Evolutionary conservation across 2,329 filamentous ascomycete genomes (phyloP), one percentile per base, ranked within the genome.

Genomic region (Rhinocladiella similis): DNA sequence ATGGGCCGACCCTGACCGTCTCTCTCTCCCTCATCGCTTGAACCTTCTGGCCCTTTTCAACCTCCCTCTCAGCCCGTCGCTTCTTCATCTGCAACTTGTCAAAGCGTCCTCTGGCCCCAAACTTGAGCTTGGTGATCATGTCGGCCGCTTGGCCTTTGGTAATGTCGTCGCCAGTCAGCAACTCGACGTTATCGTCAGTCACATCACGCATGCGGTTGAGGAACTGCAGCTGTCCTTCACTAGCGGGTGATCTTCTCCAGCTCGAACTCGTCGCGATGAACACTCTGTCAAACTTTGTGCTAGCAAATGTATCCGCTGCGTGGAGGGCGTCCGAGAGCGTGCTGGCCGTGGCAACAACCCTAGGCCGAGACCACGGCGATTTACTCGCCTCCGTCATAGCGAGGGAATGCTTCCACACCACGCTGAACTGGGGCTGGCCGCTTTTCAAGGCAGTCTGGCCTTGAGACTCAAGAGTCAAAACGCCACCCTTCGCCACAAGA

Each of bases 121-220:
- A 89, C 70, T 88, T 93, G 59, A 96, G 69, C 72, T 96, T 95
- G 6, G 90, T 95, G 62, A 97, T 96, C 88, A 96, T 92, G 69
- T 97, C 92, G 3, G 82, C 82, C 3, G 91, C 92, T 68, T 84
- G 85, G 6, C 93, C 93, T 68, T 92, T 94, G 13, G 83, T 91
- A 56, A 96, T 66, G 25, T 85, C 80, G 0, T 75, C 73, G 0
- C 73, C 64, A 1, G 75, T 79, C 49, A 96, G 38, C 12, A 54
- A 60, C 39, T 43, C 20, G 5, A 36, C 18, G 16, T 42, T 35
- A 7, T 60, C 53, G n/a, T 50, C 54, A 1, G 83, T 82, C 13
- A 62, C 59, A 6, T 64, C 64, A 20, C 72, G 67, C n/a, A 68
- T 45, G 35, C 71, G 72, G 56, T 79, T 78, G 36, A 80, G 63